Conservation (phyloP, 257 asterid genomes). For the Solanum tarapatanum region DNA sequence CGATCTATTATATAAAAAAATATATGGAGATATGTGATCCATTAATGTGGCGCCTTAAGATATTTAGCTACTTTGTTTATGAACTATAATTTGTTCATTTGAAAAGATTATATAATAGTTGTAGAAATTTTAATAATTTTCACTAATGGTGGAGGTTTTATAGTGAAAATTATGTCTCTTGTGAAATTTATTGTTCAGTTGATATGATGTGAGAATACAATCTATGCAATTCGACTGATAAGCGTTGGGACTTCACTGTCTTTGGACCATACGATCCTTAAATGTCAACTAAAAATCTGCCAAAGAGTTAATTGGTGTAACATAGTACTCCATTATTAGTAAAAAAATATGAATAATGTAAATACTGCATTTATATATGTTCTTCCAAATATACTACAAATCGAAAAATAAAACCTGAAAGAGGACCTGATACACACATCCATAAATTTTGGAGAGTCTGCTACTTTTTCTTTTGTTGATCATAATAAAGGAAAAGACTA, state of each 20-base stretch:
- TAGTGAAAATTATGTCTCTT: not conserved
- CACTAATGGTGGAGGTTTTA: not conserved
- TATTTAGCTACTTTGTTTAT: not conserved
- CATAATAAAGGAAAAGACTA: not conserved
- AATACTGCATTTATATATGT: not conserved
- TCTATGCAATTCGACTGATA: not conserved
- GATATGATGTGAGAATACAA: not conserved
- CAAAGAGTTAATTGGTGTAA: not conserved
- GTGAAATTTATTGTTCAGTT: not conserved
- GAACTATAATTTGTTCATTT: not conserved
- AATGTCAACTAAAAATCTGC: not conserved
- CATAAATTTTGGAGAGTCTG: not conserved
- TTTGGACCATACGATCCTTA: not conserved
- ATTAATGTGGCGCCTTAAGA: not conserved
- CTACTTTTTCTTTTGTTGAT: not conserved
- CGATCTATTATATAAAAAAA: not conserved
- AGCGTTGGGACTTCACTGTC: not conserved
- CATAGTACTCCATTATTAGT: not conserved
- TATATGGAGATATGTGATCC: not conserved
- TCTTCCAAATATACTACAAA: not conserved
- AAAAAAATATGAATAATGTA: not conserved
- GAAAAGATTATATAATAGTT: not conserved
- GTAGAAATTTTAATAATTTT: not conserved
- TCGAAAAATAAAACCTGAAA: not conserved
- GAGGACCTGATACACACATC: not conserved